Evolutionary conservation across 139 green algal genomes (phyloP), one percentile per base, ranked within the genome.

Genomic region (Chlorella ohadii): DNA sequence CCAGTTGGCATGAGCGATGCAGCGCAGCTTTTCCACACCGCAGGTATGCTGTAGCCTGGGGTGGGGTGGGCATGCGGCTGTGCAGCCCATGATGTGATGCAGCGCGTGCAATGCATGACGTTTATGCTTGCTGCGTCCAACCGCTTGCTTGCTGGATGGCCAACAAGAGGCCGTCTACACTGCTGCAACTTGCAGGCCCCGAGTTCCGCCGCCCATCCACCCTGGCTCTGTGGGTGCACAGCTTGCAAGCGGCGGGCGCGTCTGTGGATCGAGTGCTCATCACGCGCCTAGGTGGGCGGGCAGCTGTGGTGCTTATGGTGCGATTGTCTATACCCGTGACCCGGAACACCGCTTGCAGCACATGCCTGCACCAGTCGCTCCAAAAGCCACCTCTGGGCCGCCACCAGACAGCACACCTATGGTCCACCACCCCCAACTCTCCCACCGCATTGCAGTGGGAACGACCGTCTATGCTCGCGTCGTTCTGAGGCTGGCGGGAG

Each of bases 121-220:
- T n/a, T n/a, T n/a, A n/a, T n/a, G n/a, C n/a, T n/a, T n/a, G n/a
- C n/a, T n/a, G n/a, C n/a, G n/a, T n/a, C n/a, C n/a, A n/a, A n/a
- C n/a, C n/a, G n/a, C n/a, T n/a, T n/a, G n/a, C n/a, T n/a, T n/a
- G n/a, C n/a, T n/a, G n/a, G n/a, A n/a, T n/a, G n/a, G n/a, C n/a
- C n/a, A n/a, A n/a, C n/a, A n/a, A n/a, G n/a, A n/a, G n/a, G n/a
- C n/a, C n/a, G n/a, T n/a, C n/a, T n/a, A n/a, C n/a, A n/a, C n/a
- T n/a, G n/a, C n/a, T n/a, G n/a, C n/a, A 20, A 20, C 51, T 13
- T 59, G 63, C 78, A 83, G 78, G 61, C 61, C 63, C 63, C 39
- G 79, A 88, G 71, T 81, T 81, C 28, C 41, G 85, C 3, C 61
- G 85, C 13, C 85, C 85, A 27, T 84, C 79, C 59, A 88, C 85